Base-by-base conservation (phyloP, 2,329 filamentous ascomycete genomes). In the Eutypa lata region DNA sequence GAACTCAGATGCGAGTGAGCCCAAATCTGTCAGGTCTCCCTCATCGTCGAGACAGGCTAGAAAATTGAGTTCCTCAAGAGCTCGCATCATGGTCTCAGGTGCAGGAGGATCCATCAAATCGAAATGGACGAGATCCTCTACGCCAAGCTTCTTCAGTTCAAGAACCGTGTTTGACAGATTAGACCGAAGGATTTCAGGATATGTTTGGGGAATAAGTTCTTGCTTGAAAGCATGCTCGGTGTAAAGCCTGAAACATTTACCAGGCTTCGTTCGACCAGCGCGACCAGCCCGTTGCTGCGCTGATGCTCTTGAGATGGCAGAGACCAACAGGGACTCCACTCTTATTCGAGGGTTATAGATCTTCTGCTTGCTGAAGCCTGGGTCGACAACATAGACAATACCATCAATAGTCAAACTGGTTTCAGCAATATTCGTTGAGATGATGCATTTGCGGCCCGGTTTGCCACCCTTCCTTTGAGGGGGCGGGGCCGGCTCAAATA, bases 321-420 rank as follows among this genome's bases (percentile, higher is more conserved):
- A 97, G 5, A 99, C 93, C n/a, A 99, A 80, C 7, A 99, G 81
- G 1, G 94, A 97, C 74, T 99, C 94, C 59, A 99, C 92, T 71
- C 94, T 87, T 63, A 96, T 95, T 56, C 94, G 87, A 21, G 94
- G 93, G 72, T 99, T 97, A 79, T 97, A 99, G 57, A 97, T 94
- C 74, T 97, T 99, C 68, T 99, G 94, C 77, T 99, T 99, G 76
- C 91, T 96, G 77, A 99, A 99, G 35, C 94, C 94, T 2, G 94
- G 93, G 66, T 99, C 94, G n/a, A 99, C 93, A 33, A 99, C 94
- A 67, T 97, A 99, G 35, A 99, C 94, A 58, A 99, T 99, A 69
- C 94, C 94, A 68, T 99, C 94, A 56, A 99, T 99, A 46, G 94
- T 99, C 73, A 99, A 83, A 65, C 88, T 93, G 0, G 94, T 99